Evolutionary conservation across 1,139 yeast genomes (phyloP).

Genomic region (Candida albicans): DNA sequence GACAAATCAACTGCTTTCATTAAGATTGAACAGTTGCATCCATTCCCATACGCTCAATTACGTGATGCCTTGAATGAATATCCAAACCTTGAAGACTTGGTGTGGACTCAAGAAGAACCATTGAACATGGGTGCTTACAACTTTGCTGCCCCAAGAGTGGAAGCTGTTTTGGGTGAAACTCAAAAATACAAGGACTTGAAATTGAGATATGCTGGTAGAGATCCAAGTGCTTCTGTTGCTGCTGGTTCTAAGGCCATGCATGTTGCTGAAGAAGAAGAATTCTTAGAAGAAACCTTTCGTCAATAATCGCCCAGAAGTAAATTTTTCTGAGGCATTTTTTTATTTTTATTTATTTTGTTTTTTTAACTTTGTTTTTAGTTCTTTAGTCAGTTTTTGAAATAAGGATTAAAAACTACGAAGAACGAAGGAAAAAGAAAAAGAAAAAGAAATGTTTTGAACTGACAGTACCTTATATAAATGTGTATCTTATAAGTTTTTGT

Average conservation of each 20-base stretch:
- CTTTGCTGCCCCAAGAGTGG: slow-evolving; percentile 77
- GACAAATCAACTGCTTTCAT: slow-evolving; percentile 85
- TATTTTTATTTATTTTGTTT: neutral
- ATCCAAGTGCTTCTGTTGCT: slow-evolving; percentile 97
- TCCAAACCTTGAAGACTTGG: slow-evolving; percentile 83
- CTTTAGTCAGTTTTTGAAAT: too few species aligned
- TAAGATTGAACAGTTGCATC: slow-evolving; percentile 93
- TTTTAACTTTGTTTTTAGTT: neutral
- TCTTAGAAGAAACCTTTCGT: slow-evolving; percentile 73
- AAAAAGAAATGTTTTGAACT: too few species aligned
- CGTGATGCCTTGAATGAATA: slow-evolving; percentile 79
- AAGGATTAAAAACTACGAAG: too few species aligned
- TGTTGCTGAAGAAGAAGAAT: slow-evolving; percentile 82
- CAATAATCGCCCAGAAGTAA: slow-evolving; percentile 16
- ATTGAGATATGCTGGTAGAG: slow-evolving; percentile 93
- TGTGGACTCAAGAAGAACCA: slow-evolving; percentile 99
- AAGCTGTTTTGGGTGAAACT: slow-evolving; percentile 74
- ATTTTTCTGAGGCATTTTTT: neutral
- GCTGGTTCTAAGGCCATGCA: slow-evolving; percentile 95
- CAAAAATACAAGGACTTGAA: slow-evolving; percentile 56
- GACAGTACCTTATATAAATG: too few species aligned
- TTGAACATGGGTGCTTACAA: slow-evolving; percentile 94
- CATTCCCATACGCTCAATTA: slow-evolving; percentile 97
- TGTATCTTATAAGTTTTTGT: too few species aligned
- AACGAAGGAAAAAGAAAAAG: too few species aligned